A percentile compares a stretch with the other conserved stretches of the same genome.
Evolutionary conservation across 75 land plant species (phyloP).

Genomic region (Isoetes taiwanensis): DNA sequence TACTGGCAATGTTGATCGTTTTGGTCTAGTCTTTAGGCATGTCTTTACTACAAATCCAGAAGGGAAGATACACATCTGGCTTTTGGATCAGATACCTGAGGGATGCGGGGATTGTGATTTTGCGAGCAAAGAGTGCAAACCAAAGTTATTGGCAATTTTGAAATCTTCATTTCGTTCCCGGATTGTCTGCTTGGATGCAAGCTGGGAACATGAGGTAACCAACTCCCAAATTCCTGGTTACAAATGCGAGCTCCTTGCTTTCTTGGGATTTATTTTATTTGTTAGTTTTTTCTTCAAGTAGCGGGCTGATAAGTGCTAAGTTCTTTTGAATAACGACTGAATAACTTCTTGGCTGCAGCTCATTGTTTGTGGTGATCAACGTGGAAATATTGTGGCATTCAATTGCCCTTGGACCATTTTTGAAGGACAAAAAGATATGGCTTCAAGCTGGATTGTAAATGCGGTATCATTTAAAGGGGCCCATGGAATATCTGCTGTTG

Average conservation of each 20-base stretch:
- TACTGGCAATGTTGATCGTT: constrained; percentile 9
- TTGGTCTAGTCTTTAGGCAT: constrained; percentile 45
- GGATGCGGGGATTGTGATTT: constrained; percentile 5
- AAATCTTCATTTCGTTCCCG: constrained; percentile 50
- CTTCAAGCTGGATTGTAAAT: constrained; percentile 18
- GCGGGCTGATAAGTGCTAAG: no score
- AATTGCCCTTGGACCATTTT: constrained; percentile 18
- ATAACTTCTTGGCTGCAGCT: constrained; percentile 30
- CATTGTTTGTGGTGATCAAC: constrained; percentile 73
- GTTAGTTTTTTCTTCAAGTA: no score
- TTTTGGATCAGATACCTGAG: constrained; percentile 13
- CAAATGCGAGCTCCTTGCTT: no score
- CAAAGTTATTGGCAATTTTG: constrained; percentile 37
- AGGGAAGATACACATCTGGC: constrained; percentile 68
- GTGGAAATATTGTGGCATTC: constrained; percentile 63
- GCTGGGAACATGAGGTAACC: constrained; percentile 47
- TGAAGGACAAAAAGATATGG: neutral
- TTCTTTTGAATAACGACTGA: neutral
- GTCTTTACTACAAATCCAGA: constrained; percentile 81
- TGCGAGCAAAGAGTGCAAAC: constrained; percentile 2
- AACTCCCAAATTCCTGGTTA: neutral
- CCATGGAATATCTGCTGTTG: constrained; percentile 83
- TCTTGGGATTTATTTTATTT: no score
- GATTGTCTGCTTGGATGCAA: constrained; percentile 75
- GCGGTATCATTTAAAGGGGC: constrained; percentile 71